Percentiles rank a stretch among this genome's conserved stretches.
phyloP scores from a whole-genome alignment of 495 filamentous ascomycete species.

The Friedmanniomyces simplex region DNA sequence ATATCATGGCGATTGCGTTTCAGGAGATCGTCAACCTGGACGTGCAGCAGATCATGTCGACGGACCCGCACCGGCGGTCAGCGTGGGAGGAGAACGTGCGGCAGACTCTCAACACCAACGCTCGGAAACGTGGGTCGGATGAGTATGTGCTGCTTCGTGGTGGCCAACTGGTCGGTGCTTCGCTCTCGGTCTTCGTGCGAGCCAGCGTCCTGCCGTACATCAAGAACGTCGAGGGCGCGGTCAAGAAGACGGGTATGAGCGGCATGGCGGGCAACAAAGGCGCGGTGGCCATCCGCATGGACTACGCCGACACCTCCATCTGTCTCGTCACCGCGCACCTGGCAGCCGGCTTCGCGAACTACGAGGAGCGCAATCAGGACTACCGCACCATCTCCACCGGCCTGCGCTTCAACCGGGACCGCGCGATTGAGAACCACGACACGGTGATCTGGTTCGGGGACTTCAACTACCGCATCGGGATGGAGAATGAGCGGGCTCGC shows the following conservation, averaged over 20 bases:
- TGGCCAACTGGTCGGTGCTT: constrained; percentile 90
- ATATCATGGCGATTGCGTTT: constrained; percentile 82
- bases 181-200: constrained; percentile 81
- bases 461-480: constrained; percentile 95
- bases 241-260: constrained; percentile 97
- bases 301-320: constrained; percentile 84
- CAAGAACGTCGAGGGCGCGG: constrained; percentile 90
- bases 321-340: constrained; percentile 97
- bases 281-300: constrained; percentile 90
- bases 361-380: constrained; percentile 89
- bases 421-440: constrained; percentile 85
- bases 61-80: constrained; percentile 75
- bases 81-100: constrained; percentile 78
- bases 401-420: constrained; percentile 78
- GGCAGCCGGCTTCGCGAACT: constrained; percentile 93
- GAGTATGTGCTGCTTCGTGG: constrained; percentile 84
- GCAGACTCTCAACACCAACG: constrained; percentile 59
- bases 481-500: constrained; percentile 68
- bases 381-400: constrained; percentile 83
- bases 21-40: constrained; percentile 96
- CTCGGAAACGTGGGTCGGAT: constrained; percentile 49
- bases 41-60: constrained; percentile 98
- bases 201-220: constrained; percentile 63
- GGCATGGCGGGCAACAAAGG: constrained; percentile 98
- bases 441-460: constrained; percentile 95